These are phyloP conservation scores for Fraxinus americana DNA, from an alignment of 257 asterid species.

Conservation along the genomic window DNA sequence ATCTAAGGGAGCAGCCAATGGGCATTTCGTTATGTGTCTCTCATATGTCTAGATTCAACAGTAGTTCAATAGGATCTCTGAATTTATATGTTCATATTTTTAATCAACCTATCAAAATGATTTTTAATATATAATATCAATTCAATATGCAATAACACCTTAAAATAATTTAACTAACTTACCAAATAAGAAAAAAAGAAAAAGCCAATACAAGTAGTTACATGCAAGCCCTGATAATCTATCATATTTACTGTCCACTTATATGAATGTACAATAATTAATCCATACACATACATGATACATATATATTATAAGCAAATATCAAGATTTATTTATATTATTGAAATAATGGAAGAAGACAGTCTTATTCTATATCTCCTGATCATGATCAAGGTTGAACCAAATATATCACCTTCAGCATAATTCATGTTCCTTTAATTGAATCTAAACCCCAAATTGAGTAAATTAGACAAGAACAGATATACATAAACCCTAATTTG, in stretches of 20 bases:
- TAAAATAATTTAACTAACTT: not conserved
- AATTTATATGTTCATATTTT: not conserved
- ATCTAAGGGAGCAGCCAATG: too few species aligned
- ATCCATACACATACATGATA: not conserved
- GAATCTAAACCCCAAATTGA: not conserved
- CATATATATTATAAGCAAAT: not conserved
- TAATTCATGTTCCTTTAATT: not conserved
- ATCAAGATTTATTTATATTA: not conserved
- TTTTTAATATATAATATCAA: not conserved
- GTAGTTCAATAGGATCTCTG: not conserved
- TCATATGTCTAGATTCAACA: not conserved
- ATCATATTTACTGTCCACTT: not conserved
- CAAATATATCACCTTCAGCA: not conserved
- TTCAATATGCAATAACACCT: not conserved
- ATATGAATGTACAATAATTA: not conserved
- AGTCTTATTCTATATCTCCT: not conserved
- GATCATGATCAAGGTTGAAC: not conserved
- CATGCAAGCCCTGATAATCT: not conserved
- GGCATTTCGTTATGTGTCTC: not conserved
- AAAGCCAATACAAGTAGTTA: not conserved
- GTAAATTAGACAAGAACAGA: not conserved
- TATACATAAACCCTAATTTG: not conserved
- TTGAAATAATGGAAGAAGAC: not conserved
- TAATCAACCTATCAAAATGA: not conserved
- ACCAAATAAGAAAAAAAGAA: not conserved